phyloP scores from a whole-genome alignment of 345 rosid genomes.

The Pistacia atlantica region DNA sequence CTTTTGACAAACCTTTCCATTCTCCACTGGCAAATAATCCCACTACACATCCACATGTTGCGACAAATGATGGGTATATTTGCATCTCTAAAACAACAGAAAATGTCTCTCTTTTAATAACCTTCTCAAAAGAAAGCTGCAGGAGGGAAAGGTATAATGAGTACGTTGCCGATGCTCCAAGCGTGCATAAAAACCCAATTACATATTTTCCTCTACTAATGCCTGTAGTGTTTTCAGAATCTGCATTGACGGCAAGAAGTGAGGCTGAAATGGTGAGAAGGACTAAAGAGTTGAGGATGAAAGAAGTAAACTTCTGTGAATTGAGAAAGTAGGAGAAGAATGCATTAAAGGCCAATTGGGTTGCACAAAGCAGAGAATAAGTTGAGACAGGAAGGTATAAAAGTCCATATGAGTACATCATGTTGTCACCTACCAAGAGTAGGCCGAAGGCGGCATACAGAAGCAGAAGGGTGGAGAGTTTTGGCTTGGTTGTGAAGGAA shows the following conservation, averaged over 20 bases:
- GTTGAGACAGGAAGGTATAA: conserved; percentile 61
- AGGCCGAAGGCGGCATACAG: conserved; percentile 43
- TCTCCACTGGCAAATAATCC: conserved; percentile 52
- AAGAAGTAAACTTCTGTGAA: conserved; percentile 52
- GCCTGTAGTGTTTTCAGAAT: conserved; percentile 29
- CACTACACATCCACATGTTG: conserved; percentile 44
- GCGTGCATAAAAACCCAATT: conserved; percentile 49
- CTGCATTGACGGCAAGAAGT: conserved; percentile 50
- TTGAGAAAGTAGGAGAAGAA: conserved; percentile 52
- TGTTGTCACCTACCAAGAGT: conserved; percentile 45
- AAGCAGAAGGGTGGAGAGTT: conserved; percentile 24
- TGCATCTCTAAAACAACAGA: conserved; percentile 48
- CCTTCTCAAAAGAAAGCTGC: conserved; percentile 50
- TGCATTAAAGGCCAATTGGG: conserved; percentile 61
- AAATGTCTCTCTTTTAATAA: conserved; percentile 41
- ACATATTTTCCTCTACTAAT: conserved; percentile 31
- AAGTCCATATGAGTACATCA: conserved; percentile 63
- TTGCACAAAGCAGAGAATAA: conserved; percentile 52
- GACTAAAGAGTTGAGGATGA: conserved; percentile 49
- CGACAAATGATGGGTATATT: conserved; percentile 42
- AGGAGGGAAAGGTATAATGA: conserved; percentile 48
- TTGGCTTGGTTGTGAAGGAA: conserved; percentile 13
- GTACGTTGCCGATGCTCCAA: conserved; percentile 50
- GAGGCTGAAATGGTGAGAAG: conserved; percentile 55
- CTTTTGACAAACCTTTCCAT: conserved; percentile 38